Conservation (phyloP, 371 early-diverging fungal genomes). For the Mucor plumbeus region DNA sequence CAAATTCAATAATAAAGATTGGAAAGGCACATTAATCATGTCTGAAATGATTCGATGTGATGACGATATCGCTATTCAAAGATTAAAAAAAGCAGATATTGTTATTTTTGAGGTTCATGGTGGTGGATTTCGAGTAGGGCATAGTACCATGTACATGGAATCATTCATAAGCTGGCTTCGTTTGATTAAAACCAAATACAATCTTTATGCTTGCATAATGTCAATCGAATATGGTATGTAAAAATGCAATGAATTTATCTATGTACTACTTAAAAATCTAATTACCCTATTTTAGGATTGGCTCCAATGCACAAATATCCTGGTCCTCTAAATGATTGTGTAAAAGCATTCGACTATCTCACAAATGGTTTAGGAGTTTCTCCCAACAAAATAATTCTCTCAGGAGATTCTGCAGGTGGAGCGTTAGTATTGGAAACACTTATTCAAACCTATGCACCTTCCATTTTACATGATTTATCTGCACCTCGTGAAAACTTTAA, state of each 20-base stretch:
- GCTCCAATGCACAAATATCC: slow-evolving; percentile 53
- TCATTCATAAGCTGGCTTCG: slow-evolving; percentile 53
- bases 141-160: slow-evolving; percentile 49
- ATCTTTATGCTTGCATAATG: slow-evolving; percentile 56
- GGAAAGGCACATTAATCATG: slow-evolving; percentile 31
- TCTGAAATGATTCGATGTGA: slow-evolving; percentile 27
- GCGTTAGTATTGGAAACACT: slow-evolving; percentile 39
- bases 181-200: slow-evolving; percentile 49
- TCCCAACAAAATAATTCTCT: slow-evolving; percentile 39
- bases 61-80: slow-evolving; percentile 23
- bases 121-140: slow-evolving; percentile 49
- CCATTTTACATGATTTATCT: slow-evolving; percentile 20
- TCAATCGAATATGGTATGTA: slow-evolving; percentile 58
- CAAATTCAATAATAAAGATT: slow-evolving; percentile 26
- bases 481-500: slow-evolving; percentile 31
- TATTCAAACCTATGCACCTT: slow-evolving; percentile 36
- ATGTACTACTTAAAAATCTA: not conserved
- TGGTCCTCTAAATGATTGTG: slow-evolving; percentile 48
- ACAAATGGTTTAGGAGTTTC: slow-evolving; percentile 40
- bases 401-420: slow-evolving; percentile 49
- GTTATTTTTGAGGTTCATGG: slow-evolving; percentile 50
- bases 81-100: slow-evolving; percentile 36
- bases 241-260: not conserved
- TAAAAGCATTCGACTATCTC: slow-evolving; percentile 53
- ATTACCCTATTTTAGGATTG: slow-evolving; percentile 24